These are phyloP conservation scores for Penicillium dipodomyicola DNA, from an alignment of 495 filamentous ascomycete genomes.

Conservation along the genomic window DNA sequence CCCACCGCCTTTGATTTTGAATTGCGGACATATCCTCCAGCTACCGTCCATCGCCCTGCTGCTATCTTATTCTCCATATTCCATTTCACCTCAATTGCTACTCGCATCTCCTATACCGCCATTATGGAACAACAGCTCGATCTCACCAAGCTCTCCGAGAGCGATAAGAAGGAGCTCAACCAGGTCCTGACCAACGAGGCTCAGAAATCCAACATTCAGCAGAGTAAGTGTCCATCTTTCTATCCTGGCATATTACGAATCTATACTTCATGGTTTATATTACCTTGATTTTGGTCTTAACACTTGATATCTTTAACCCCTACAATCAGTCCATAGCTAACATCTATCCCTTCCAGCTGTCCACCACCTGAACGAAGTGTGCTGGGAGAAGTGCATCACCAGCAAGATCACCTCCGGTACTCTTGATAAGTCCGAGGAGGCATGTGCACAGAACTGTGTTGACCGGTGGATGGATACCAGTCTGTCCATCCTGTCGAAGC, in stretches of 20 bases:
- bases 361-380: constrained; percentile 80
- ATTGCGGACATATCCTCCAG: background rate
- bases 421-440: constrained; percentile 72
- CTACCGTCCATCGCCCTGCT: constrained; percentile 4
- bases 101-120: background rate
- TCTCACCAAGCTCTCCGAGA: constrained; percentile 69
- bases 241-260: background rate
- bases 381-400: constrained; percentile 89
- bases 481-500: constrained; percentile 71
- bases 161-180: constrained; percentile 83
- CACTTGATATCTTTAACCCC: background rate
- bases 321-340: constrained; percentile 12
- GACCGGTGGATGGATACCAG: constrained; percentile 91
- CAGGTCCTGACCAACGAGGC: constrained; percentile 75
- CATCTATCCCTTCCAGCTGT: constrained; percentile 51
- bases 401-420: constrained; percentile 60
- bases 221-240: constrained; percentile 55
- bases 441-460: constrained; percentile 86
- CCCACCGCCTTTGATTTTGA: constrained; percentile 34
- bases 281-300: too few species aligned
- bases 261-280: background rate
- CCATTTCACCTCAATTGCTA: constrained; percentile 6
- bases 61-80: background rate
- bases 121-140: constrained; percentile 52
- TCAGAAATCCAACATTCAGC: constrained; percentile 77